These are phyloP conservation scores for Trichoderma cornu-damae DNA, from an alignment of 2,329 filamentous ascomycete species.

Conservation along the genomic window DNA sequence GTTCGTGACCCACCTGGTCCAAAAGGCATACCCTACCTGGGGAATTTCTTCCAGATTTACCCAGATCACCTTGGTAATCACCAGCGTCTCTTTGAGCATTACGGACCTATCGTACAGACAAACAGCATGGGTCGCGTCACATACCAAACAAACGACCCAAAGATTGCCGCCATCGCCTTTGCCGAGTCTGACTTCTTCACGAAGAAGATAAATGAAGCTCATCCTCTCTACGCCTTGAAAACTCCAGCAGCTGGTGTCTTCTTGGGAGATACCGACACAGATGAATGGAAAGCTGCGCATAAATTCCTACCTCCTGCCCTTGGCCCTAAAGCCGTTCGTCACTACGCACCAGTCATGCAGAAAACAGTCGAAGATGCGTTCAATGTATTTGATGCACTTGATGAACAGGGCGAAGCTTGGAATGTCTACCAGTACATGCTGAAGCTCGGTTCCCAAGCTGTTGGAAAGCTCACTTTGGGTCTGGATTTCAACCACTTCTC, in stretches of 20 bases:
- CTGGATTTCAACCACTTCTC: slow-evolving; percentile 44
- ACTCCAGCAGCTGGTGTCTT: slow-evolving; percentile 41
- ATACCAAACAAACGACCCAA: slow-evolving; percentile 49
- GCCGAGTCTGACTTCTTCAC: slow-evolving; percentile 49
- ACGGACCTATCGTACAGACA: slow-evolving; percentile 49
- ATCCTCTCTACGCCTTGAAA: slow-evolving; percentile 43
- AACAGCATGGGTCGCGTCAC: slow-evolving; percentile 46
- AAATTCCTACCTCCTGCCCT: slow-evolving; percentile 58
- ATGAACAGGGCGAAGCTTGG: slow-evolving; percentile 42
- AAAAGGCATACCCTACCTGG: slow-evolving; percentile 43
- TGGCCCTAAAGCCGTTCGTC: slow-evolving; percentile 54
- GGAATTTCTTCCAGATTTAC: slow-evolving; percentile 51
- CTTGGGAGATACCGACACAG: slow-evolving; percentile 46
- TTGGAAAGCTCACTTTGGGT: slow-evolving; percentile 42
- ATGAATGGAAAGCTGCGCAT: slow-evolving; percentile 48
- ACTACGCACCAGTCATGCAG: slow-evolving; percentile 58
- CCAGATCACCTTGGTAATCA: slow-evolving; percentile 56
- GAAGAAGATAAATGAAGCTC: slow-evolving; percentile 47
- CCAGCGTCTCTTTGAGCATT: slow-evolving; percentile 48
- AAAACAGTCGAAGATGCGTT: slow-evolving; percentile 47
- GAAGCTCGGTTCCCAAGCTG: slow-evolving; percentile 43
- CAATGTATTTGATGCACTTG: slow-evolving; percentile 47
- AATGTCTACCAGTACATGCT: slow-evolving; percentile 49
- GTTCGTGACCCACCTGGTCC: slow-evolving; percentile 49
- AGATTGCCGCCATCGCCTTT: slow-evolving; percentile 42